These are phyloP conservation scores for Myxozyma monticola DNA, from an alignment of 805 yeast genomes.

Conservation along the genomic window DNA sequence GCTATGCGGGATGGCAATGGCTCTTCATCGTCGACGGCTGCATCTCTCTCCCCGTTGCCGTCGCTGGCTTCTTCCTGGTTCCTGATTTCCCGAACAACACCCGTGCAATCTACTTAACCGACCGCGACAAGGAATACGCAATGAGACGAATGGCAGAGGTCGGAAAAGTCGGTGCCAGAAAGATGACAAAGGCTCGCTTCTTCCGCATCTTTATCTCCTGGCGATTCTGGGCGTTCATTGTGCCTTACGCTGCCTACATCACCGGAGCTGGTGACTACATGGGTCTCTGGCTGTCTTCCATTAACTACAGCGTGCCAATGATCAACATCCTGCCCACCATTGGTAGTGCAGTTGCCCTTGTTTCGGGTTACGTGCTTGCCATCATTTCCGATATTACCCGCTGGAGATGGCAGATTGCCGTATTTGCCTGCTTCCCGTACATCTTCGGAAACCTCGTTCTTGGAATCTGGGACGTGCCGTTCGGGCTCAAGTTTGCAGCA, in stretches of 20 bases:
- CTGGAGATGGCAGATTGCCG: conserved; percentile 35
- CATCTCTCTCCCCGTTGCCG: conserved; percentile 50
- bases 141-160: conserved; percentile 20
- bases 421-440: conserved; percentile 10
- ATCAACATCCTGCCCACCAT: conserved; percentile 41
- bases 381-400: conserved; percentile 38
- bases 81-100: conserved; percentile 28
- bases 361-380: conserved; percentile 35
- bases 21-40: conserved; percentile 65
- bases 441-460: conserved; percentile 24
- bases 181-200: conserved; percentile 9
- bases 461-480: conserved; percentile 26
- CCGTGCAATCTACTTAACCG: conserved; percentile 16
- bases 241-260: conserved; percentile 16
- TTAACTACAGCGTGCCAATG: conserved; percentile 34
- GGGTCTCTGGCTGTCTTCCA: conserved; percentile 35
- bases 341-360: conserved; percentile 37
- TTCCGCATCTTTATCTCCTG: conserved; percentile 10
- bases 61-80: conserved; percentile 35
- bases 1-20: conserved; percentile 72
- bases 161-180: conserved; percentile 21
- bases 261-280: conserved; percentile 24
- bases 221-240: conserved; percentile 13
- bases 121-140: conserved; percentile 13
- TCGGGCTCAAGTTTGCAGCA: conserved; percentile 25